Percentiles rank a stretch among this genome's conserved stretches.
These are phyloP conservation scores for Beverwykella pulmonaria DNA, from an alignment of 495 filamentous ascomycete species.

Conservation along the genomic window DNA sequence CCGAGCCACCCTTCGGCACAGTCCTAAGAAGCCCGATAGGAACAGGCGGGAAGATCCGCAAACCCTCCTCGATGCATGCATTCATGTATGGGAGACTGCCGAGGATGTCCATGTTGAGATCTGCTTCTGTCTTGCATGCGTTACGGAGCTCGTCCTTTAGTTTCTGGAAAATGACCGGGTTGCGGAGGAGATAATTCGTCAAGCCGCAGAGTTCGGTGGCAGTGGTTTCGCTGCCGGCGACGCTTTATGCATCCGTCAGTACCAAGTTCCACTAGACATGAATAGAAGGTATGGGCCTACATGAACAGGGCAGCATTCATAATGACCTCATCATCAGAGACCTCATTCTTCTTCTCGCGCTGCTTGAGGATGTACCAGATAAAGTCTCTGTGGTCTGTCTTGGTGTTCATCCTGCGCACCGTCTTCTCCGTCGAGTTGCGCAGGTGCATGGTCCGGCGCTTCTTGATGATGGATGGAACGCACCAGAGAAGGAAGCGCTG, in stretches of 20 bases:
- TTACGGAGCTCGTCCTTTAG: constrained; percentile 37
- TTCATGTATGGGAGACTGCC: constrained; percentile 49
- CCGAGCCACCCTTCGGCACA: constrained; percentile 50
- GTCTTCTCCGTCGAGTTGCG: constrained; percentile 40
- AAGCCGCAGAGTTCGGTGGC: constrained; percentile 40
- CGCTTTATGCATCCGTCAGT: constrained; percentile 20
- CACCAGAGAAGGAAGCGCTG: constrained; percentile 36
- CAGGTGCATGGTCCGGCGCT: constrained; percentile 36
- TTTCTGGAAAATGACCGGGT: constrained; percentile 24
- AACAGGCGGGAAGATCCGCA: constrained; percentile 58
- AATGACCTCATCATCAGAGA: constrained; percentile 41
- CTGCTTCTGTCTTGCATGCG: constrained; percentile 29
- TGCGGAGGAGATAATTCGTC: constrained; percentile 35
- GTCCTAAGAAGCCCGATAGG: constrained; percentile 53
- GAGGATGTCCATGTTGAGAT: constrained; percentile 43
- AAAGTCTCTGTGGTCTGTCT: constrained; percentile 41
- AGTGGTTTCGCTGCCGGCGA: constrained; percentile 46
- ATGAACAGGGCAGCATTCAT: constrained; percentile 43
- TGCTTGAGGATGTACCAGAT: constrained; percentile 45
- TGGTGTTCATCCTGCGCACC: constrained; percentile 36
- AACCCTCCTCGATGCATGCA: constrained; percentile 56
- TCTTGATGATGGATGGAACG: constrained; percentile 34
- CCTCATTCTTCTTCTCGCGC: constrained; percentile 40
- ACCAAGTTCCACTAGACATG: background rate
- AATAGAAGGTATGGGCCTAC: constrained; percentile 2